Base-by-base conservation (phyloP, 345 rosid species). In the Ailanthus altissimus region DNA sequence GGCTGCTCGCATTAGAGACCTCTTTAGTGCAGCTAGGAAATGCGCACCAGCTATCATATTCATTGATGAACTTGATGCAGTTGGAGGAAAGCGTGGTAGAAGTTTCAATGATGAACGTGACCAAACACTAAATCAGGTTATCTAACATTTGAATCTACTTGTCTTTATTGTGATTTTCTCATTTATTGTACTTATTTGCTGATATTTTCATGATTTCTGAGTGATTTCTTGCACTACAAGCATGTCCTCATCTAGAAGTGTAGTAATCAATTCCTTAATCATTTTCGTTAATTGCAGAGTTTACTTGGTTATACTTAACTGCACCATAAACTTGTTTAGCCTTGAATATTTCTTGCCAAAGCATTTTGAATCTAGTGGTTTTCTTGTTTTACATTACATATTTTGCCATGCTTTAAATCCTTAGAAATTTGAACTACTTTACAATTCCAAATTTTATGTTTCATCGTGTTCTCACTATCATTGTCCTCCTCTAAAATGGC, bases 81-180 rank as follows among this genome's bases (percentile, higher is more conserved):
- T 95, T 75, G 99, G 98, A 11, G 99, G 99, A 71, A 93, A 85
- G 85, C 97, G 98, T 25, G 98, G 99, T 77, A 89, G 98, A 81
- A 95, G 99, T 83, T 93, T 93, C 81, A 95, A 95, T 61, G 99
- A 95, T 77, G 99, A 95, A 85, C 92, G 98, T 12, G 98, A 95
- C 83, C 97, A 95, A 78, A 95, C 99, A 26, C 78, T 95, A 74
- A 95, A 95, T 81, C 99, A 95, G 92, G 99, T 81, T 83, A 83
- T 62, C 66, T 65, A 68, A 64, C 67, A 56, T 79, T 75, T 70
- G 45, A 46, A 58, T 56, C 11, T 56, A 5, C 14, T 51, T 58
- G 25, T 51, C 16, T 70, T 59, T 32, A 36, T 73, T 77, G 20
- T 14, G 6, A 10, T 32, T 53, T 75, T 32, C 49, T 46, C 57